Base-by-base conservation (phyloP, 139 green algal species). In the Volvox reticuliferus region DNA sequence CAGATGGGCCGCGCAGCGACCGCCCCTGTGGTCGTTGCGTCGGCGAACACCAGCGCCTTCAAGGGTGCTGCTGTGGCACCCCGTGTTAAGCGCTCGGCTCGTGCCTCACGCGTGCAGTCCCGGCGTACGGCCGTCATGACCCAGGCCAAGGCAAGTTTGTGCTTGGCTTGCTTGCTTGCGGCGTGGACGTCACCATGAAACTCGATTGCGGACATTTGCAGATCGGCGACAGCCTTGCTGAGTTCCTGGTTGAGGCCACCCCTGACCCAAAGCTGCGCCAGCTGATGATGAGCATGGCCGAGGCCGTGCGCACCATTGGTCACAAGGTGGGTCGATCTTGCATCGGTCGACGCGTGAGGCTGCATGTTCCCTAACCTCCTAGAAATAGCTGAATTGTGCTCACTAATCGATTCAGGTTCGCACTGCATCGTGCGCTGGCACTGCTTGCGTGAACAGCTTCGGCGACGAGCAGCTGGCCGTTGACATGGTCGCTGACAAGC, bases 401-500 rank as follows among this genome's bases (percentile, higher is more conserved):
- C 14, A 2, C 5, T 9, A 55, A 55, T 28, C 24, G 33, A 13
- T 87, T 82, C 92, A 98, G 96, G 96, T 99, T 35, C 94, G 97
- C 89, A 99, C 97, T 61, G 97, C 97, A 0, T 99, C 96, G 16
- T 99, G 97, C 94, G 93, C 94, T 62, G 97, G 92, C 50, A 98
- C 94, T 69, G 96, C 95, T 67, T 99, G 97, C 95, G 93, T 99
- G 63, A 99, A 99, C 96, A 97, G 94, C 93, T 99, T 99, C 87
- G 97, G 97, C 32, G 97, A 99, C 82, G 97, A 99, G 95, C 97
- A 99, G 97, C 95, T 99, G 90, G 97, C 97, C 6, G 95, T 99
- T 18, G 97, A 99, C 95, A 92, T 99, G 94, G 92, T 99, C 69
- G 97, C 97, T 26, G 97, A 99, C 96, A 98, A 98, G 89, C 93